Percentiles rank a stretch among this genome's conserved stretches.
phyloP scores from a whole-genome alignment of 106 monocot genomes.

The Posidonia australis region DNA sequence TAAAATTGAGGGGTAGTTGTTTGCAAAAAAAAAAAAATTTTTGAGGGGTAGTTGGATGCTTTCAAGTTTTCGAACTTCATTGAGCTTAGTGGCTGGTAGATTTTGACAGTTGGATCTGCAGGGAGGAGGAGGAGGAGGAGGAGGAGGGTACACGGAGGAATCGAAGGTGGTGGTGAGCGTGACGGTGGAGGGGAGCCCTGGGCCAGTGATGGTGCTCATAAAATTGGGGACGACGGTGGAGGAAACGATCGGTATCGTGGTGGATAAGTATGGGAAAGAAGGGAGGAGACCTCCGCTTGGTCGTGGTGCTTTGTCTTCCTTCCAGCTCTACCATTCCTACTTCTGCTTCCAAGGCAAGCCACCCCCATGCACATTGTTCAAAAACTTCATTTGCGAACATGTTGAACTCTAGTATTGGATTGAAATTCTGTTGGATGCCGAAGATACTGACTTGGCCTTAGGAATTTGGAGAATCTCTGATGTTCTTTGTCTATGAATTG shows the following conservation, averaged over 20 bases:
- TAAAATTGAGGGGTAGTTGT: too few relatives aligned
- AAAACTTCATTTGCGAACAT: too few relatives aligned
- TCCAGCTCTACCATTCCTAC: slow-evolving; percentile 72
- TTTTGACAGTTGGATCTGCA: not conserved
- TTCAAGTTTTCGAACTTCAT: too few relatives aligned
- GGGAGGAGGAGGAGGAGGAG: slow-evolving; percentile 1
- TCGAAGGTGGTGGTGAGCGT: slow-evolving; percentile 80
- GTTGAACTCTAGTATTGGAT: too few relatives aligned
- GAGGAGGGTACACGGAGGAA: slow-evolving; percentile 20
- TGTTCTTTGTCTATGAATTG: too few relatives aligned
- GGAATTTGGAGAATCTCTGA: too few relatives aligned
- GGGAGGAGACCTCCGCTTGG: slow-evolving; percentile 52
- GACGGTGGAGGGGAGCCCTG: slow-evolving; percentile 84
- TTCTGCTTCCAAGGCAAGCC: slow-evolving; percentile 68
- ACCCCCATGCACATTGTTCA: too few relatives aligned
- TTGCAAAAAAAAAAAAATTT: too few relatives aligned
- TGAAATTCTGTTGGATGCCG: too few relatives aligned
- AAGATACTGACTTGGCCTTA: too few relatives aligned
- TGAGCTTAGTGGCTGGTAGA: too few relatives aligned
- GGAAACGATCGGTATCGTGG: slow-evolving; percentile 47
- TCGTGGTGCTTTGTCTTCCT: slow-evolving; percentile 11
- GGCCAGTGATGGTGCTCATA: slow-evolving; percentile 67
- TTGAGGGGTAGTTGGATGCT: too few relatives aligned
- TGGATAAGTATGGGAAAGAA: slow-evolving; percentile 43
- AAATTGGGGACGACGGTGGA: slow-evolving; percentile 50